These are phyloP conservation scores for Hevea brasiliensis DNA, from an alignment of 345 rosid genomes.

Conservation along the genomic window DNA sequence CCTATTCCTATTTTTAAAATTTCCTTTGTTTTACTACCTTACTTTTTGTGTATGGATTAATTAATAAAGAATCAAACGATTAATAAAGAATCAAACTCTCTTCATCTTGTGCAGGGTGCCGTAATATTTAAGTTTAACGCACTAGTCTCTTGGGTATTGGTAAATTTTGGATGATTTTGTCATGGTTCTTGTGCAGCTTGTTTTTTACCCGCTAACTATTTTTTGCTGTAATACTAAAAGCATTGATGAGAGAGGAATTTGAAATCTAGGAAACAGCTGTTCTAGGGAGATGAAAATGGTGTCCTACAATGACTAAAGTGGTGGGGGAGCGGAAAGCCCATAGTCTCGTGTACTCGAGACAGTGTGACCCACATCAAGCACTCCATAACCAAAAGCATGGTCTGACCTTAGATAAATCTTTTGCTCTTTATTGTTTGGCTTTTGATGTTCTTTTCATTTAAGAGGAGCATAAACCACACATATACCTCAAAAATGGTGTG, in stretches of 20 bases:
- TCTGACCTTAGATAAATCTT: slow-evolving; percentile 20
- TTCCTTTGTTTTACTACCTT: neutral
- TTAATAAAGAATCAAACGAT: slow-evolving; percentile 19
- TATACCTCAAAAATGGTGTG: neutral
- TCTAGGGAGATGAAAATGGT: neutral
- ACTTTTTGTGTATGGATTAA: neutral
- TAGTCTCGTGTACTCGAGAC: neutral
- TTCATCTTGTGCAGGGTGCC: slow-evolving; percentile 16
- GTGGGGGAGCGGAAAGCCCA: neutral
- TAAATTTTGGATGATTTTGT: slow-evolving; percentile 12
- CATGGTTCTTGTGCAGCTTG: slow-evolving; percentile 18
- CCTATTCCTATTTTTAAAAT: neutral
- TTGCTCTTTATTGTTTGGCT: slow-evolving; percentile 24
- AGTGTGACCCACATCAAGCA: slow-evolving; percentile 26
- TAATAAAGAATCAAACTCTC: slow-evolving; percentile 8
- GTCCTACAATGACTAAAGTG: neutral
- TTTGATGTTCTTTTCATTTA: slow-evolving; percentile 22
- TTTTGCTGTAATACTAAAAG: neutral
- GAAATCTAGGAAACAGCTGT: slow-evolving; percentile 9
- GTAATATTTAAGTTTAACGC: neutral
- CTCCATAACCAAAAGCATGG: slow-evolving; percentile 12
- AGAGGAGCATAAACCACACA: neutral
- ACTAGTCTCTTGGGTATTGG: slow-evolving; percentile 22
- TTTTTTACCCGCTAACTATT: neutral
- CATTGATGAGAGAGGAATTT: neutral